Conservation (phyloP, 768 basidiomycete genomes). For the Mycena galopus region DNA sequence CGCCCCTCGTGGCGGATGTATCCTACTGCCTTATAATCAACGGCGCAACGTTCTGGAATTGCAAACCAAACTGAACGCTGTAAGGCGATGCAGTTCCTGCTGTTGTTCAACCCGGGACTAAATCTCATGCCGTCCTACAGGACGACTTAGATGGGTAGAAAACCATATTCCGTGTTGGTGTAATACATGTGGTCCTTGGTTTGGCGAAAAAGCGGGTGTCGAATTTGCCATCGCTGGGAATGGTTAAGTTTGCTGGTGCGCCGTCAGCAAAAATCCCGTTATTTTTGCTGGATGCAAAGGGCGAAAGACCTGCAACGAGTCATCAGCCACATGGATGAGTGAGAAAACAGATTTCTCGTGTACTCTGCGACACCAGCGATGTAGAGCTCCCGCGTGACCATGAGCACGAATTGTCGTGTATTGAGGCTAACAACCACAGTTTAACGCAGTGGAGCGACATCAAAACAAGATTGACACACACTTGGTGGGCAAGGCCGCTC, state of each 20-base stretch:
- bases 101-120: too few relatives aligned
- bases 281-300: not conserved
- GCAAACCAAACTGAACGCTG: too few relatives aligned
- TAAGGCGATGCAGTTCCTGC: too few relatives aligned
- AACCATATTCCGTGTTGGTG: too few relatives aligned
- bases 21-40: too few relatives aligned
- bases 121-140: too few relatives aligned
- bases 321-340: not conserved
- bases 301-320: not conserved
- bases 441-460: not conserved
- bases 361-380: not conserved
- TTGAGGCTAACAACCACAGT: not conserved
- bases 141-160: too few relatives aligned
- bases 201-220: not conserved
- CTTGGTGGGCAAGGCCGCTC: too few relatives aligned
- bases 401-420: not conserved
- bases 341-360: not conserved
- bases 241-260: not conserved
- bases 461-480: not conserved
- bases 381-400: not conserved
- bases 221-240: not conserved
- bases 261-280: not conserved
- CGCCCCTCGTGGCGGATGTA: too few relatives aligned
- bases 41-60: too few relatives aligned
- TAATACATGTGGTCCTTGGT: too few relatives aligned